Evolutionary conservation across 257 asterid genomes (phyloP).

Genomic region (Solanum chilense): DNA sequence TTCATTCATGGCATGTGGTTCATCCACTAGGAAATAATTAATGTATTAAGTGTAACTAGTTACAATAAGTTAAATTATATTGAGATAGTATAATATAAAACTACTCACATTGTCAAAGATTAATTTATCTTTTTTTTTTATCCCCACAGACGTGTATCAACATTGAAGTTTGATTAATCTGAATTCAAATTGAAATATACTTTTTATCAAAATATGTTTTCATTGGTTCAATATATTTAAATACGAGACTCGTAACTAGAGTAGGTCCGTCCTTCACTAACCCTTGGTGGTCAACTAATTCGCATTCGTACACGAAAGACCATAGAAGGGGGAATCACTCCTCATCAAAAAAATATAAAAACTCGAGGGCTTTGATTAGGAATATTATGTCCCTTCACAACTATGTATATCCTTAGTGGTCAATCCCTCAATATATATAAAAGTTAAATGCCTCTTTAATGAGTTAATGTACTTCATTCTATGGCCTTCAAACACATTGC

Average conservation of each 20-base stretch:
- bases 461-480: neutral
- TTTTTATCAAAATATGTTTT: too few relatives aligned
- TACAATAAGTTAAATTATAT: neutral
- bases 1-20: neutral
- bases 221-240: too few relatives aligned
- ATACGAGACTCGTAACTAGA: neutral
- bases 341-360: too few relatives aligned
- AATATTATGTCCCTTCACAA: neutral
- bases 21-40: neutral
- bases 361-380: neutral
- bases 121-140: too few relatives aligned
- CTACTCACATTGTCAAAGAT: neutral
- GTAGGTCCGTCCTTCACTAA: neutral
- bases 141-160: too few relatives aligned
- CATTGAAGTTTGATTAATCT: neutral
- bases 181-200: too few relatives aligned
- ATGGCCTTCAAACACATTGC: neutral
- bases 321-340: too few relatives aligned
- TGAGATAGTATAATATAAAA: neutral
- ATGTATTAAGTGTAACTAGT: neutral
- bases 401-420: neutral
- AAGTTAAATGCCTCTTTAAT: neutral
- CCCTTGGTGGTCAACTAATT: neutral
- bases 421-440: neutral
- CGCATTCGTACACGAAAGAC: too few relatives aligned